Evolutionary conservation across 148 eudicot species (phyloP).

Genomic region (Cornus suecica): DNA sequence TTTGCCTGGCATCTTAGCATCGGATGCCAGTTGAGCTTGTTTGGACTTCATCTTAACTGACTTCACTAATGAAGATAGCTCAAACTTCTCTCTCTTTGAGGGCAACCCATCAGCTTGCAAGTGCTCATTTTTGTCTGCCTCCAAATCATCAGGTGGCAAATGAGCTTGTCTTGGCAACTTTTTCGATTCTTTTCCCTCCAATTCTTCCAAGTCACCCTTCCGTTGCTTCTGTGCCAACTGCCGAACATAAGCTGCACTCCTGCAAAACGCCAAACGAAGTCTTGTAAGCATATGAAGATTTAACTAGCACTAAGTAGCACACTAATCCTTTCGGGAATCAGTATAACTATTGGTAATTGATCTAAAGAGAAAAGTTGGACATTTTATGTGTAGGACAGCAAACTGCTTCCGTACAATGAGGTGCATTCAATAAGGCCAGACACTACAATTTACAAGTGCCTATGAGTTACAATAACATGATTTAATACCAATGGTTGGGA

Average conservation of each 20-base stretch:
- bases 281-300: neutral
- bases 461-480: neutral
- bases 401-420: neutral
- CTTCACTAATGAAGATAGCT: conserved; percentile 60
- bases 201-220: conserved; percentile 29
- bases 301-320: neutral
- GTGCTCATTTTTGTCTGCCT: conserved; percentile 13
- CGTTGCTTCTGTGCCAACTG: conserved; percentile 57
- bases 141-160: conserved; percentile 18
- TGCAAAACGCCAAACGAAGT: conserved; percentile 31
- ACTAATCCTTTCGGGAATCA: neutral
- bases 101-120: conserved; percentile 12
- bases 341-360: neutral
- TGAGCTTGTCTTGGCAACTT: conserved; percentile 5
- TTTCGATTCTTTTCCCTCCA: conserved; percentile 12
- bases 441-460: neutral
- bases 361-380: neutral
- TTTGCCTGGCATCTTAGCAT: conserved; percentile 18
- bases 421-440: neutral
- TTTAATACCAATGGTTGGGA: neutral
- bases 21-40: conserved; percentile 38
- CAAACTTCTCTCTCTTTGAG: conserved; percentile 49
- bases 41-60: conserved; percentile 84
- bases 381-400: neutral
- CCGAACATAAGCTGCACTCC: conserved; percentile 79